Percentiles rank a stretch among this genome's conserved stretches.
Conservation (phyloP, 2,329 filamentous ascomycete genomes). For the Berkeleyomyces basicola region DNA sequence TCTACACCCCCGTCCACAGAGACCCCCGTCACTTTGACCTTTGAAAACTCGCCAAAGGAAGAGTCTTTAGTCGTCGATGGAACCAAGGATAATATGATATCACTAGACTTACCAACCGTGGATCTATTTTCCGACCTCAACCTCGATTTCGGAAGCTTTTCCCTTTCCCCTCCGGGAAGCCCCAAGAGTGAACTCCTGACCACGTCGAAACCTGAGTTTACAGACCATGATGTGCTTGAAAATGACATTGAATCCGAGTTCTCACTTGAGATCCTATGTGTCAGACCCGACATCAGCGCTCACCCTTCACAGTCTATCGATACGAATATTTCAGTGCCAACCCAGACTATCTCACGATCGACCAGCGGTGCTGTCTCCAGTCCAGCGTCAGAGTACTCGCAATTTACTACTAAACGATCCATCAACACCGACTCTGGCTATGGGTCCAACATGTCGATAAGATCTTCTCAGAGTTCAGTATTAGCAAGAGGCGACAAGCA, state of each 20-base stretch:
- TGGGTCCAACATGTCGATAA: slow-evolving; percentile 41
- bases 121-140: slow-evolving; percentile 1
- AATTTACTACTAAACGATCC: slow-evolving; percentile 24
- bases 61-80: background rate
- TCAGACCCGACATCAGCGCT: slow-evolving; percentile 28
- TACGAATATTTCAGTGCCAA: background rate
- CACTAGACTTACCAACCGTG: background rate
- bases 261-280: slow-evolving; percentile 23
- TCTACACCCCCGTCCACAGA: background rate
- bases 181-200: slow-evolving; percentile 21
- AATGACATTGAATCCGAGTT: slow-evolving; percentile 19
- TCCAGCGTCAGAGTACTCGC: slow-evolving; percentile 26
- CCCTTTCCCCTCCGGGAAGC: slow-evolving; percentile 17
- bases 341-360: slow-evolving; percentile 17
- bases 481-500: slow-evolving; percentile 18
- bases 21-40: slow-evolving; percentile 6
- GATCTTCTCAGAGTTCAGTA: slow-evolving; percentile 29
- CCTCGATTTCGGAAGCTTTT: slow-evolving; percentile 21
- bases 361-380: slow-evolving; percentile 36
- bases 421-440: slow-evolving; percentile 44
- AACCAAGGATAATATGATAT: background rate
- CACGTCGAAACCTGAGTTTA: slow-evolving; percentile 31
- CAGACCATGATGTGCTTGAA: slow-evolving; percentile 33
- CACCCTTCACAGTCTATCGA: slow-evolving; percentile 19
- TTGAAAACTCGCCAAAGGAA: background rate